A percentile compares a stretch with the other conserved stretches of the same genome.
Conservation (phyloP, 805 yeast genomes). For the Metschnikowia hibisci region DNA sequence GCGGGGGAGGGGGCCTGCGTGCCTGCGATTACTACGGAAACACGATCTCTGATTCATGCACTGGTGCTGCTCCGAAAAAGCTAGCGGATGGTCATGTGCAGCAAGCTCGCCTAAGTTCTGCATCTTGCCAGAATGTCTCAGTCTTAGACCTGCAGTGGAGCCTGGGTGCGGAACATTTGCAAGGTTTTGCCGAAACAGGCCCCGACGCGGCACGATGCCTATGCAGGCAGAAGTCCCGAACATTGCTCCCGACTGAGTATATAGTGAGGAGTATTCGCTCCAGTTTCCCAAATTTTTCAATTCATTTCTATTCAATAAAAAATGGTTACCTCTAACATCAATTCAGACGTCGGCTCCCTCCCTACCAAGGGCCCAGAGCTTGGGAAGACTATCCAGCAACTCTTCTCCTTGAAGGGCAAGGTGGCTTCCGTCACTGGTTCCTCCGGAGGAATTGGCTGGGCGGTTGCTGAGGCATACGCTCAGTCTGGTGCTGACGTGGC, state of each 20-base stretch:
- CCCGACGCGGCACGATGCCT: conserved; percentile 4
- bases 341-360: conserved; percentile 36
- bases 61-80: too few species aligned
- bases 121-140: too few species aligned
- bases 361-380: conserved; percentile 48
- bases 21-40: not conserved
- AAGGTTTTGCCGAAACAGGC: conserved; percentile 5
- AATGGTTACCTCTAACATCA: conserved; percentile 21
- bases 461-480: conserved; percentile 77
- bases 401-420: conserved; percentile 77
- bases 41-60: too few species aligned
- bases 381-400: conserved; percentile 53
- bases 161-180: conserved; percentile 3
- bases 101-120: too few species aligned
- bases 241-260: conserved; percentile 6
- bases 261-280: conserved; percentile 1
- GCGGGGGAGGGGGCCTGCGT: conserved; percentile 4
- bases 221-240: conserved; percentile 4
- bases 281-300: not conserved
- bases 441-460: conserved; percentile 77
- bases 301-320: conserved; percentile 1
- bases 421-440: conserved; percentile 85
- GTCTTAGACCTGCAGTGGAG: not conserved
- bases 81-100: too few species aligned
- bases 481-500: conserved; percentile 87